Evolutionary conservation across 495 filamentous ascomycete species (phyloP).

Genomic region (Neurospora tetraspora): DNA sequence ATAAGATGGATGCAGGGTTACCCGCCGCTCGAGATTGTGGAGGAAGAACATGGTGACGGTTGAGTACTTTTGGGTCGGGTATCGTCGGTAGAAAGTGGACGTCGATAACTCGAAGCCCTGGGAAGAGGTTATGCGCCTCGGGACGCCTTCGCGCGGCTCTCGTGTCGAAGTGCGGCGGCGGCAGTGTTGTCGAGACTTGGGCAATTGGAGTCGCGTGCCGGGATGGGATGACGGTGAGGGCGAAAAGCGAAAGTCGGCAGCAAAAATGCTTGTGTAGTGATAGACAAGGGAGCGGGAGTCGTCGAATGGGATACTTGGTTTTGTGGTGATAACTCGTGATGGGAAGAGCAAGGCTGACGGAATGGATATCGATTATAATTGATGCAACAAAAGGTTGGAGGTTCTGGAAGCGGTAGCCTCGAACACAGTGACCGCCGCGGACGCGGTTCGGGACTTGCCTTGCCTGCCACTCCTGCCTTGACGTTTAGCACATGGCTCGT

Average conservation of each 20-base stretch:
- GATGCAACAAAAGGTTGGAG: not conserved
- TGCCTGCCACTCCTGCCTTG: not conserved
- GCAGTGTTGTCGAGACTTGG: not conserved
- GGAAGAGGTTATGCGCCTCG: not conserved
- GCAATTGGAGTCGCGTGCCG: not conserved
- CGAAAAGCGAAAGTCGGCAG: not conserved
- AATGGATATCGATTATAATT: not conserved
- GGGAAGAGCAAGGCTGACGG: not conserved
- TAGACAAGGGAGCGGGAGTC: too few relatives aligned
- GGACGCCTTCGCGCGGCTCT: not conserved
- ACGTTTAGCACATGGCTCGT: not conserved
- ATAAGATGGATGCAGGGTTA: conserved; percentile 91
- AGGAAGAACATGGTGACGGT: conserved; percentile 80
- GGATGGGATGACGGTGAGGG: not conserved
- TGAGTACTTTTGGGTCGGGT: not conserved
- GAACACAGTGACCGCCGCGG: not conserved
- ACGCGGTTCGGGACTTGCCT: not conserved
- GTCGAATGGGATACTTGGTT: not conserved
- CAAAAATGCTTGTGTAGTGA: not conserved
- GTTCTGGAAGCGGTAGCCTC: not conserved
- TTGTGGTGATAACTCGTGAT: not conserved
- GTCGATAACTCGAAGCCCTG: not conserved
- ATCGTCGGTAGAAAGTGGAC: not conserved
- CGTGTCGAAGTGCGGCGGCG: not conserved
- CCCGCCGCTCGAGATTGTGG: conserved; percentile 83